A percentile compares a stretch with the other conserved stretches of the same genome.
Evolutionary conservation across 768 basidiomycete species (phyloP).

Genomic region (Termitomyces sp.): DNA sequence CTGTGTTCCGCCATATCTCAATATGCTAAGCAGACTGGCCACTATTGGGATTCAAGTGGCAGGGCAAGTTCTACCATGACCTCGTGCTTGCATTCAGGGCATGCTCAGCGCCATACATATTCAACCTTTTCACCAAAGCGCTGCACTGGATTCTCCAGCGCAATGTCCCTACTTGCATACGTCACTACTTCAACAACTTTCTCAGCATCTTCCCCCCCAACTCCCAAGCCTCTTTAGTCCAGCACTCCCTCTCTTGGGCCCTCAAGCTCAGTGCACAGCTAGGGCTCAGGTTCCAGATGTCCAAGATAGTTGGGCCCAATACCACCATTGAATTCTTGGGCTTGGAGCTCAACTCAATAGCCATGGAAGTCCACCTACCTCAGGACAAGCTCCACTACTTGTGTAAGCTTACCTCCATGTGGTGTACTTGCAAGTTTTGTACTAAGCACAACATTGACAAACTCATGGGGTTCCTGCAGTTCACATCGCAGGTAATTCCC

Average conservation of each 20-base stretch:
- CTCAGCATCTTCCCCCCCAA: slow-evolving; percentile 13
- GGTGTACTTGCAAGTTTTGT: not conserved
- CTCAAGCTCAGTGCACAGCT: not conserved
- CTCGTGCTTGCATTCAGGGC: slow-evolving; percentile 30
- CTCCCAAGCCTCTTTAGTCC: not conserved
- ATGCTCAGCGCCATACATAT: slow-evolving; percentile 17
- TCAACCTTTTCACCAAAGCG: not conserved
- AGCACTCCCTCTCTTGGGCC: not conserved
- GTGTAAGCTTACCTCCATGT: fast-evolving
- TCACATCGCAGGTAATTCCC: not conserved
- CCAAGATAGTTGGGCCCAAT: not conserved
- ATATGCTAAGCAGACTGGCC: slow-evolving; percentile 25
- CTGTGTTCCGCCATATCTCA: slow-evolving; percentile 34
- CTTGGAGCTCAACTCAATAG: not conserved
- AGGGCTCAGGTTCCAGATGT: not conserved
- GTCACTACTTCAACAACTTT: slow-evolving; percentile 35
- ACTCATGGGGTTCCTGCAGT: not conserved
- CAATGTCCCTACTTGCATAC: slow-evolving; percentile 25
- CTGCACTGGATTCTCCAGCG: not conserved
- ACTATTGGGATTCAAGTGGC: slow-evolving; percentile 29
- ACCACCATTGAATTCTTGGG: not conserved
- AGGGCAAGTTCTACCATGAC: slow-evolving; percentile 21
- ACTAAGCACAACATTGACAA: not conserved
- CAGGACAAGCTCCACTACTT: not conserved
- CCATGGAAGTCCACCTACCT: not conserved